Percentiles rank a stretch among this genome's conserved stretches.
These are phyloP conservation scores for Geotrichum klebahnii DNA, from an alignment of 1,139 yeast genomes.

Conservation along the genomic window DNA sequence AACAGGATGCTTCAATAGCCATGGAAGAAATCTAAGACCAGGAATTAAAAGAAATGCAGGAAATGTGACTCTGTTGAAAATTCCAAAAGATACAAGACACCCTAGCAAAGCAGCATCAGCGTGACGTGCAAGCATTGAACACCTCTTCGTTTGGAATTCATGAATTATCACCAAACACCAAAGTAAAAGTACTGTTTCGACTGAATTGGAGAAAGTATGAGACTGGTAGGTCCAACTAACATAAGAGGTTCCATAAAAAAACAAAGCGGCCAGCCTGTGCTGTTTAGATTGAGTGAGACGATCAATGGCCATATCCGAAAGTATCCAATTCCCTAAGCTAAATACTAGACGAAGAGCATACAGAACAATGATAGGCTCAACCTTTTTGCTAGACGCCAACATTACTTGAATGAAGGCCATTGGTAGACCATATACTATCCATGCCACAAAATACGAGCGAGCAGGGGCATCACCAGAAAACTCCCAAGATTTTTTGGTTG, in stretches of 20 bases:
- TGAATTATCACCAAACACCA: conserved; percentile 47
- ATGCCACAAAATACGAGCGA: conserved; percentile 68
- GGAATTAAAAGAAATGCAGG: conserved; percentile 71
- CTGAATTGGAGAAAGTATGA: conserved; percentile 82
- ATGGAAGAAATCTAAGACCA: conserved; percentile 27
- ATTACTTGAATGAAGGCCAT: conserved; percentile 37
- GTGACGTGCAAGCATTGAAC: conserved; percentile 31
- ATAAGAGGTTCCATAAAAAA: conserved; percentile 72
- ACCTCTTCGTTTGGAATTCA: conserved; percentile 33
- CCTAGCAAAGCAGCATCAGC: conserved; percentile 48
- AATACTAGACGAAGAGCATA: conserved; percentile 56
- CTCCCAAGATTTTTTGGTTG: conserved; percentile 79
- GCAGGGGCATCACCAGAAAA: conserved; percentile 57
- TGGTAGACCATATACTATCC: conserved; percentile 64
- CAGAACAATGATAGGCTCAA: conserved; percentile 46
- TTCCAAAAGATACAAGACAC: conserved; percentile 55
- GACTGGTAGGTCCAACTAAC: conserved; percentile 76
- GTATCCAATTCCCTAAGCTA: conserved; percentile 54
- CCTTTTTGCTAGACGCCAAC: conserved; percentile 25
- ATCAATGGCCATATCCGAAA: conserved; percentile 48
- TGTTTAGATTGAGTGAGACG: conserved; percentile 54
- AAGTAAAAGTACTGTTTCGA: conserved; percentile 70
- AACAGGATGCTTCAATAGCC: conserved; percentile 31
- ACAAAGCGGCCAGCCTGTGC: conserved; percentile 59
- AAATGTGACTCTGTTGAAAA: conserved; percentile 82